phyloP scores from a whole-genome alignment of 192 early-diverging fungal species.

The Phlyctochytrium planicorne region DNA sequence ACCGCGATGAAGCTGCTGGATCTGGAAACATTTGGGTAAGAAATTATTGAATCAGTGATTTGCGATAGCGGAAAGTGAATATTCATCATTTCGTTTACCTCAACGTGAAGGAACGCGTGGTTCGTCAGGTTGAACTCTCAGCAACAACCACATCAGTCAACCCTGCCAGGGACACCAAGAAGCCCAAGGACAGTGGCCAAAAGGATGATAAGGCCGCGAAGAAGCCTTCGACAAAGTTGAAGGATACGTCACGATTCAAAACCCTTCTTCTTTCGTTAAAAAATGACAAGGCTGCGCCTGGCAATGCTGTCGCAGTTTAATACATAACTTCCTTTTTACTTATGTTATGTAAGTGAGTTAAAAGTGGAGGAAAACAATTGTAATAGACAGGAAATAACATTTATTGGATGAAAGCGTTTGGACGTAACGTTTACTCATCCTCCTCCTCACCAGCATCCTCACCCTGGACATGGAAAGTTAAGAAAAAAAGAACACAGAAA shows the following conservation, averaged over 20 bases:
- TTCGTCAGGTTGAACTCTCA: constrained; percentile 43
- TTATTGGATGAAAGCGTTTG: no score
- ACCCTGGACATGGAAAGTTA: constrained; percentile 17
- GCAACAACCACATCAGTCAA: neutral
- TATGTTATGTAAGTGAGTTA: no score
- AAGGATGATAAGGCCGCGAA: constrained; percentile 33
- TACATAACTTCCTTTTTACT: no score
- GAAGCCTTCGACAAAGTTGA: constrained; percentile 27
- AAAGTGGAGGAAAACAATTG: no score
- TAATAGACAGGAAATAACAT: no score
- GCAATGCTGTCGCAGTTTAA: no score
- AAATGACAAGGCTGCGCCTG: constrained; percentile 43
- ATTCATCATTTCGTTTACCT: neutral
- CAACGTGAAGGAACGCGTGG: constrained; percentile 39
- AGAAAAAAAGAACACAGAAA: neutral
- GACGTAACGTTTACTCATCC: constrained; percentile 2
- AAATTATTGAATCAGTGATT: neutral
- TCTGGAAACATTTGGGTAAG: constrained; percentile 52
- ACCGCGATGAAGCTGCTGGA: constrained; percentile 25
- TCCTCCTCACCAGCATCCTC: constrained; percentile 11
- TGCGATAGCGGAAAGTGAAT: neutral
- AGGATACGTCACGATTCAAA: constrained; percentile 51
- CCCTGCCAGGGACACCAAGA: constrained; percentile 14
- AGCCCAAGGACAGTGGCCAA: constrained; percentile 23
- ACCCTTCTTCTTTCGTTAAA: constrained; percentile 44